Evolutionary conservation across 129 eudicot species (phyloP), one percentile per base, ranked within the genome.

Genomic region (Escallonia rubra): DNA sequence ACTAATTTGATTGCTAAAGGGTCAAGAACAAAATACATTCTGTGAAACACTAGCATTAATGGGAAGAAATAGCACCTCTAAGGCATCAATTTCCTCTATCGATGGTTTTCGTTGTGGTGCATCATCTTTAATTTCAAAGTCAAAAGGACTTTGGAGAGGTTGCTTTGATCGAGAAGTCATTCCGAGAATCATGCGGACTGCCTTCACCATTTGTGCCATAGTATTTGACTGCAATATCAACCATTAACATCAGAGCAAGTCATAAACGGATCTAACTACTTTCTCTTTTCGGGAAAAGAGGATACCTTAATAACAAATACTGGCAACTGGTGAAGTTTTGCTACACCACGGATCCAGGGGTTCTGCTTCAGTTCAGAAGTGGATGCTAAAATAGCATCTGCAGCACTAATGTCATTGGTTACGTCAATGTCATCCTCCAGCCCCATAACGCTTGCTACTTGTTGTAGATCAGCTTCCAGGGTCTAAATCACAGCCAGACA

Each of bases 181-280:
- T 40, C 80, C 98, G 49, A 93, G 87, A 76, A 93, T 93, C 98
- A 86, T 86, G 55, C 87, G 92, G 61, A 93, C 76, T 41, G 96
- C 98, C 78, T 93, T 93, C 7, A 93, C 95, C 90, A 93, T 86
- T 74, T 86, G 96, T 41, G 96, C 91, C 98, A 93, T 93, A 59
- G 91, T 82, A 67, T 83, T 89, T 53, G 96, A 89, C 98, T 93
- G 88, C 72, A 74, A 42, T 70, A 66, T 64, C 57, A 70, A 66
- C 45, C 64, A 66, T 69, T 13, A 47, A 34, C 10, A 70, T 57
- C 39, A 4, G 40, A 60, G 4, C 11, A 9, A 54, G 65, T 40
- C 41, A 46, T 10, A 66, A 23, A 63, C 3, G 9, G 67, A 56
- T 65, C 9, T 38, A 50, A 15, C 34, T 23, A 23, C 34, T 23